Evolutionary conservation across 208 protist genomes (phyloP), one percentile per base, ranked within the genome.

Genomic region (Leishmania amazonensis): DNA sequence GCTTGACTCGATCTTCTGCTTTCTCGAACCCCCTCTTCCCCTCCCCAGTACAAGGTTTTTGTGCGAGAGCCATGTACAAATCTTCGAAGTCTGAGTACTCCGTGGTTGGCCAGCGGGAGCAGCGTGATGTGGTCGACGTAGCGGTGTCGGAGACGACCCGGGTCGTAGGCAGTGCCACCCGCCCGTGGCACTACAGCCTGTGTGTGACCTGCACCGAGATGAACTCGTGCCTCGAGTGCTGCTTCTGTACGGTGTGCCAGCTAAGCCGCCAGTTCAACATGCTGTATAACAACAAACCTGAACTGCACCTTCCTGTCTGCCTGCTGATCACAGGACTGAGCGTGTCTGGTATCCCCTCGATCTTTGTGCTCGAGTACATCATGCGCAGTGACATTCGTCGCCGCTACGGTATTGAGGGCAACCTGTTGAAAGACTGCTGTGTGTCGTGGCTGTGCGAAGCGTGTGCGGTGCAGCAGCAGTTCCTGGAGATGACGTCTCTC

Each of bases 401-500:
- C 47, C 85, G 81, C 82, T 88, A 85, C 65, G 81, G 81, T 53
- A 83, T 88, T 40, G 76, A 78, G 28, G 83, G 83, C 57, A 71
- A 71, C 42, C 2, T 72, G 3, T 13, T 54, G 38, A n/a, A 24
- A 0, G 77, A 90, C 62, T 86, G 80, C 71, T 85, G 83, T 65
- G 40, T 72, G 1, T 81, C 80, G 19, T 90, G 45, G 71, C 88
- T 83, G 17, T 96, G 90, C 54, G 7, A 19, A 1, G 45, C 31
- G 21, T 94, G 92, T 54, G 81, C 68, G 1, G 31, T 93, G 60
- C 87, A 93, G 80, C 92, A 94, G 75, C 84, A 87, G 68, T 84
- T 94, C 76, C 76, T 90, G 35, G 90, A 94, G 85, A 85, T 96
- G 84, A 91, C 89, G 1, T 83, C 81, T 11, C 65, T 88, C 51